Conservation (phyloP, 2,329 filamentous ascomycete genomes). For the Aspergillus pseudoviridinutans region DNA sequence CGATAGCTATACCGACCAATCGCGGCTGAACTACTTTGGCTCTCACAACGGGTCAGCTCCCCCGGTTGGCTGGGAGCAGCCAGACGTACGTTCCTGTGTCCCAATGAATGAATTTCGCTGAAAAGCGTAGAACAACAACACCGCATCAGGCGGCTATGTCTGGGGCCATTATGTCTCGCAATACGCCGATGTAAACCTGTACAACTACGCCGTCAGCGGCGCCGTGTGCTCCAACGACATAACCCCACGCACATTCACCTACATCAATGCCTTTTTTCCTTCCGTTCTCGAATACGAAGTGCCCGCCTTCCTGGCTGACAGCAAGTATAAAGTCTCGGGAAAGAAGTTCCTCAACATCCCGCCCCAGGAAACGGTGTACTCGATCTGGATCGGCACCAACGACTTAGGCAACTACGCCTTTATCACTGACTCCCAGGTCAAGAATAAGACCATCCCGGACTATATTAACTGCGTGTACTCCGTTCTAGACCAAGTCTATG, state of each 20-base stretch:
- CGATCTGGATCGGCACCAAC: constrained; percentile 78
- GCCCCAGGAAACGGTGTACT: constrained; percentile 63
- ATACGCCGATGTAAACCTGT: constrained; percentile 48
- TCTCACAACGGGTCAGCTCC: constrained; percentile 57
- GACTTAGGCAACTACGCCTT: constrained; percentile 67
- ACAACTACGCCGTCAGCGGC: constrained; percentile 69
- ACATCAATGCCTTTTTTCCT: constrained; percentile 56
- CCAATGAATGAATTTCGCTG: neutral
- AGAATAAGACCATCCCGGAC: constrained; percentile 57
- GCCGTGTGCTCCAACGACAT: constrained; percentile 70
- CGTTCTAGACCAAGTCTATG: constrained; percentile 60
- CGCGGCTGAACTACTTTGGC: constrained; percentile 61
- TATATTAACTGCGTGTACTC: constrained; percentile 67
- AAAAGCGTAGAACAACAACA: constrained; percentile 41
- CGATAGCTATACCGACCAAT: constrained; percentile 74
- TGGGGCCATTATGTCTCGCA: constrained; percentile 67
- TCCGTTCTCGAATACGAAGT: constrained; percentile 60
- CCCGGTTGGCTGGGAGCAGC: constrained; percentile 56
- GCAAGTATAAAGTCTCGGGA: constrained; percentile 14
- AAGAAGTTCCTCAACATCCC: constrained; percentile 39
- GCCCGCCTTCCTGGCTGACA: constrained; percentile 36
- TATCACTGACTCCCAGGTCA: constrained; percentile 59
- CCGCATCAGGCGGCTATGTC: constrained; percentile 61
- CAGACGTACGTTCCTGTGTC: constrained; percentile 33
- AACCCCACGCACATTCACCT: constrained; percentile 51